These are phyloP conservation scores for Schizochytrium sp. DNA, from an alignment of 108 stramenopile genomes.

Conservation along the genomic window DNA sequence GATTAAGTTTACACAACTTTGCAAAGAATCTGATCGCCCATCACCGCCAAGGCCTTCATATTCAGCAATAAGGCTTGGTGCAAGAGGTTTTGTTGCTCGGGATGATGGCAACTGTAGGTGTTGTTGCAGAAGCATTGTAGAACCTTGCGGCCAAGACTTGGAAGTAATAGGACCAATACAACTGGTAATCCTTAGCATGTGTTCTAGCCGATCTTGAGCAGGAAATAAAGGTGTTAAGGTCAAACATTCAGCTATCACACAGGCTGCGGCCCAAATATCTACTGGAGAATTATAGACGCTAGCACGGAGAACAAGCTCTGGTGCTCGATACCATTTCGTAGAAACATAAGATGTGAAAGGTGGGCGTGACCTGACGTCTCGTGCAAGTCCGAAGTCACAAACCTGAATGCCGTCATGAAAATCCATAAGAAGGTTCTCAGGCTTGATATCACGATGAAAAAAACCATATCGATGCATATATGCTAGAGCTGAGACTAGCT, in stretches of 20 bases:
- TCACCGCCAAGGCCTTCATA: neutral
- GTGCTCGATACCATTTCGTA: conserved; percentile 68
- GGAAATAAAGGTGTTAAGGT: conserved; percentile 59
- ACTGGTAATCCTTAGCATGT: conserved; percentile 57
- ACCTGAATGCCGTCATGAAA: conserved; percentile 22
- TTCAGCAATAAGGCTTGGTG: neutral
- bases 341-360: conserved; percentile 68
- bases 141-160: conserved; percentile 50
- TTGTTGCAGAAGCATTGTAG: neutral
- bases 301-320: conserved; percentile 64
- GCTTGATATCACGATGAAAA: conserved; percentile 72
- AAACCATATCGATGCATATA: conserved; percentile 67
- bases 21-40: neutral
- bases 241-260: conserved; percentile 59
- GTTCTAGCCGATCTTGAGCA: conserved; percentile 22
- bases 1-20: conserved; percentile 17
- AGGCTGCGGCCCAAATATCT: conserved; percentile 64
- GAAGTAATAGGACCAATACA: conserved; percentile 3
- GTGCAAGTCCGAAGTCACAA: conserved; percentile 63
- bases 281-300: conserved; percentile 20
- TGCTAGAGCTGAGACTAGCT: conserved; percentile 29
- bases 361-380: conserved; percentile 66
- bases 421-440: conserved; percentile 68
- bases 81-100: neutral
- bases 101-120: neutral